These are phyloP conservation scores for Pluteus cervinus DNA, from an alignment of 768 basidiomycete species.

Conservation along the genomic window DNA sequence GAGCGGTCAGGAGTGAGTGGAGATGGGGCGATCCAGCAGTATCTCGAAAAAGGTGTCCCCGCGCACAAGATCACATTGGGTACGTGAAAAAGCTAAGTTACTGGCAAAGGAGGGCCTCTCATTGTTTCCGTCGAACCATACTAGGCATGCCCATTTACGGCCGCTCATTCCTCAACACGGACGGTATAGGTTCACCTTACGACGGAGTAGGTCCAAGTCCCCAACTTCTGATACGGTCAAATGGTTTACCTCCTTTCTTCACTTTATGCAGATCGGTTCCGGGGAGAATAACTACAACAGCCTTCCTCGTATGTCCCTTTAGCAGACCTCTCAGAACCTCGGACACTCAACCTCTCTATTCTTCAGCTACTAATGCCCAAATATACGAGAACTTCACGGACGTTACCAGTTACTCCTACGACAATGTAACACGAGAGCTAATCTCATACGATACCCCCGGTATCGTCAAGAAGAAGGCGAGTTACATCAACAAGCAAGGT, in stretches of 20 bases:
- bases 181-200: conserved; percentile 62
- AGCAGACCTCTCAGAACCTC: conserved; percentile 11
- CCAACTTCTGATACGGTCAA: background rate
- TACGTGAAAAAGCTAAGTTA: conserved; percentile 18
- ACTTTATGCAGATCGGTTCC: conserved; percentile 49
- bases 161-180: conserved; percentile 66
- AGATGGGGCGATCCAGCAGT: conserved; percentile 59
- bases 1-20: conserved; percentile 58
- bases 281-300: conserved; percentile 65
- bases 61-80: conserved; percentile 64
- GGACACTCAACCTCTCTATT: too few species aligned
- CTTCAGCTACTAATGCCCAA: conserved; percentile 41
- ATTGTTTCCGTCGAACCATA: conserved; percentile 1
- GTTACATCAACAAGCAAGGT: conserved; percentile 54
- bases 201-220: conserved; percentile 60
- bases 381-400: conserved; percentile 63
- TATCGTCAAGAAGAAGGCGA: conserved; percentile 58
- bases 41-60: conserved; percentile 53
- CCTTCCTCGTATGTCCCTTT: conserved; percentile 50
- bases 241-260: background rate
- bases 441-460: conserved; percentile 77
- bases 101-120: background rate
- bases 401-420: conserved; percentile 73
- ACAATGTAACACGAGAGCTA: conserved; percentile 54
- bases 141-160: conserved; percentile 81